Base-by-base conservation (phyloP, 2,329 filamentous ascomycete genomes). In the Epichloe festucae region DNA sequence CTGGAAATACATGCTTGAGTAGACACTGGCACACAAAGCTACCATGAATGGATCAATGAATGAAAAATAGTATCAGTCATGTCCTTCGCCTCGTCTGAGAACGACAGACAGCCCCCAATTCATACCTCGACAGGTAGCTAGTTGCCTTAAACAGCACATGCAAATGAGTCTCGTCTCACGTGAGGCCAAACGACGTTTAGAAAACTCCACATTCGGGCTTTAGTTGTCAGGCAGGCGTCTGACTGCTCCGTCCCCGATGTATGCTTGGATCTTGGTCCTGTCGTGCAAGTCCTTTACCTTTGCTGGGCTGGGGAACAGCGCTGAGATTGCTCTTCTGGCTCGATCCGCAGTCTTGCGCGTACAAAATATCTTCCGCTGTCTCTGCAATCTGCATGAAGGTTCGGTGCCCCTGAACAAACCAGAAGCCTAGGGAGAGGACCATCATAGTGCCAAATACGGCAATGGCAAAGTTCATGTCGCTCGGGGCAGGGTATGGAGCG, bases 391-490 rank as follows among this genome's bases (percentile, higher is more conserved):
- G 55, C 60, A 63, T 56, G 46, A 54, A 64, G 17, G 57, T 58
- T n/a, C 46, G 46, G 23, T 67, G 67, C 1, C 75, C 76, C 57
- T 70, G 68, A 40, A 74, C 49, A 39, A 77, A 62, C 75, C 75
- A 79, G 54, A 78, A 78, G 0, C 62, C 66, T 1, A 76, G 40
- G 0, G 74, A 67, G 7, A 78, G 65, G 3, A 76, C 63, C 49
- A 78, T 55, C 74, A 78, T 76, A 21, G 78, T 67, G 1, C 73
- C 76, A 56, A 79, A 78, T 1, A 78, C 75, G 1, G 72, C 76
- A 56, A 78, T 77, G 5, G 76, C 76, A 57, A 73, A 79, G 60
- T 79, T 79, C 76, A 78, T 78, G 53, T 78, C 73, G n/a, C 63
- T 62, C 0, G 65, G 59, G 0, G 67, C 55, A 0, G 76, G 75